Evolutionary conservation across 1,284 basidiomycete genomes (phyloP).

Genomic region (Tilletia indica): DNA sequence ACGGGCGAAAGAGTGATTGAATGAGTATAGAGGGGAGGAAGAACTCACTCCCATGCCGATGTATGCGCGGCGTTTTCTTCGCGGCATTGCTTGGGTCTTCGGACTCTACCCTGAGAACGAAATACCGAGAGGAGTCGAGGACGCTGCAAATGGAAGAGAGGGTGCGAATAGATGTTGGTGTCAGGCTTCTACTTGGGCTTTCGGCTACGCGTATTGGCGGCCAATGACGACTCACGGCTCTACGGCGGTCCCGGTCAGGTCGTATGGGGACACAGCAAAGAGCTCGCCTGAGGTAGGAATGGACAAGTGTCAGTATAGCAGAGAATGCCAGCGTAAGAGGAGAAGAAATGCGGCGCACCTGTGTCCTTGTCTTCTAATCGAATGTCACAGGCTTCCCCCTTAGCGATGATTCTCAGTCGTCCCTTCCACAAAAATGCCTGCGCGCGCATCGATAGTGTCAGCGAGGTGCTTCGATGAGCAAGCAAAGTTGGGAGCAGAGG

Average conservation of each 20-base stretch:
- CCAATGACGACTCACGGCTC: constrained; percentile 64
- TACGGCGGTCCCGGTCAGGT: constrained; percentile 72
- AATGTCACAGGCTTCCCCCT: constrained; percentile 53
- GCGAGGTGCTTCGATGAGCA: neutral
- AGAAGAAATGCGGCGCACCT: constrained; percentile 38
- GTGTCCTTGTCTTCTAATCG: constrained; percentile 45
- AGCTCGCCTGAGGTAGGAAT: constrained; percentile 59
- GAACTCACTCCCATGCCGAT: constrained; percentile 53
- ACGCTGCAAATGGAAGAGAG: constrained; percentile 58
- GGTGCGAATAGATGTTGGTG: too few species aligned
- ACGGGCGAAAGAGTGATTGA: too few species aligned
- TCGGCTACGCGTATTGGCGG: neutral
- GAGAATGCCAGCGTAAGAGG: constrained; percentile 49
- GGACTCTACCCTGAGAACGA: constrained; percentile 77
- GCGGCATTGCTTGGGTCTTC: constrained; percentile 36
- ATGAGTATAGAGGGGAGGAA: too few species aligned
- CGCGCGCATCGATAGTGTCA: neutral
- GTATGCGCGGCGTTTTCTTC: constrained; percentile 43
- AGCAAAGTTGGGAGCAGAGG: neutral
- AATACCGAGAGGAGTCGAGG: constrained; percentile 91
- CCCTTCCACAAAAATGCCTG: constrained; percentile 79
- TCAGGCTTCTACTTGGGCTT: too few species aligned
- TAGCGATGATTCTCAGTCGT: constrained; percentile 77
- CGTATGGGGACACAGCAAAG: constrained; percentile 88
- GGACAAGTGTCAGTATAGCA: constrained; percentile 62